Conservation (phyloP, 2,329 filamentous ascomycete species). For the Fusarium irregulare region DNA sequence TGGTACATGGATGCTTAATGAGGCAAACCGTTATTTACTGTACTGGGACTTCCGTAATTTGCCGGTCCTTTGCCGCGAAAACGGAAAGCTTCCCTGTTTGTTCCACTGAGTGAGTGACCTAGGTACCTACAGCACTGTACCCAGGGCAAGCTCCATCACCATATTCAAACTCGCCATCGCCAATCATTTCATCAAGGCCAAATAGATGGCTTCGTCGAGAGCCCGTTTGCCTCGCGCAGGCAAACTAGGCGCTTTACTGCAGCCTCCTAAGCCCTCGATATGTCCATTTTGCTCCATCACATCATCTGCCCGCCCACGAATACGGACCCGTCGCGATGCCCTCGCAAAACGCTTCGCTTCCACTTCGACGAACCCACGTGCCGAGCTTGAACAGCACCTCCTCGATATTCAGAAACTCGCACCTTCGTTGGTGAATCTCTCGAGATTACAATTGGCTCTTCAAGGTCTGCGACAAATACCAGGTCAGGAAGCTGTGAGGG, state of each 20-base stretch:
- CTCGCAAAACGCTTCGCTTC: slow-evolving; percentile 48
- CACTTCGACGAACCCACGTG: slow-evolving; percentile 47
- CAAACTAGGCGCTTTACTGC: slow-evolving; percentile 44
- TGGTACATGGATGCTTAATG: neutral
- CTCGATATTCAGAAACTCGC: slow-evolving; percentile 70
- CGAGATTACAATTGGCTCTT: slow-evolving; percentile 77
- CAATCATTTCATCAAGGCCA: slow-evolving; percentile 32
- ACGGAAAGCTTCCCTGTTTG: slow-evolving; percentile 31
- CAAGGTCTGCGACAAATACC: slow-evolving; percentile 69
- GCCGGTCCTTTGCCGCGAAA: slow-evolving; percentile 42
- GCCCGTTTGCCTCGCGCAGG: slow-evolving; percentile 46
- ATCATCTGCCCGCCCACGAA: slow-evolving; percentile 35
- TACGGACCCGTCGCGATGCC: slow-evolving; percentile 40
- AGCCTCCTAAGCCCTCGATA: slow-evolving; percentile 37
- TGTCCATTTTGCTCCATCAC: slow-evolving; percentile 50
- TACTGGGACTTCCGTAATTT: slow-evolving; percentile 40
- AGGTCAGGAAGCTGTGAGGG: slow-evolving; percentile 67
- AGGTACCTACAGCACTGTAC: neutral
- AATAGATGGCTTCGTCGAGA: slow-evolving; percentile 49
- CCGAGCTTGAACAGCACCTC: slow-evolving; percentile 70
- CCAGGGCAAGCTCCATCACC: slow-evolving; percentile 21
- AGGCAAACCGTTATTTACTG: slow-evolving; percentile 1
- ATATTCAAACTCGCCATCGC: slow-evolving; percentile 31
- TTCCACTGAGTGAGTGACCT: neutral
- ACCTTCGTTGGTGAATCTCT: slow-evolving; percentile 72